These are phyloP conservation scores for Notholithocarpus densiflorus DNA, from an alignment of 306 rosid species.

Conservation along the genomic window DNA sequence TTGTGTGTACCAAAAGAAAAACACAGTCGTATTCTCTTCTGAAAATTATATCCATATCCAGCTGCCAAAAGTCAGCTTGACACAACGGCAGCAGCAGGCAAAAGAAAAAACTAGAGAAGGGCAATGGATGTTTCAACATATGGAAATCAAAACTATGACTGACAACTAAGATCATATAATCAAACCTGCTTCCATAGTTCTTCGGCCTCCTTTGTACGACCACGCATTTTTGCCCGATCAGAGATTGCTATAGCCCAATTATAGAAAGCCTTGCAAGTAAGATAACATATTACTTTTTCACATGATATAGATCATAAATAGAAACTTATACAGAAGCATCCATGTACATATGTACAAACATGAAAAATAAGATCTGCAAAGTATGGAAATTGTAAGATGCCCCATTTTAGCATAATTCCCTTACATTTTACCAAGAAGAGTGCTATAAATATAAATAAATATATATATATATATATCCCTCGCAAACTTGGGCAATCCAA, in stretches of 20 bases:
- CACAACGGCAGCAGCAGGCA: constrained; percentile 2
- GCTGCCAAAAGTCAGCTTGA: neutral
- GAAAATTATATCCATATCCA: constrained; percentile 11
- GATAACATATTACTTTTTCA: neutral
- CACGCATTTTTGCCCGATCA: constrained; percentile 99
- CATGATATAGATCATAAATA: neutral
- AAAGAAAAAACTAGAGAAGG: constrained; percentile 6
- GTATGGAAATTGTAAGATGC: neutral
- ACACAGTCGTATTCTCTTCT: neutral
- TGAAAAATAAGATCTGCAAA: neutral
- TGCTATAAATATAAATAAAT: neutral
- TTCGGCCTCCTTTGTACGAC: constrained; percentile 99
- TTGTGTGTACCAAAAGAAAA: too few species aligned
- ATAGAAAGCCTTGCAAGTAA: constrained; percentile 70
- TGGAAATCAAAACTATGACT: constrained; percentile 16
- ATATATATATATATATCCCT: neutral
- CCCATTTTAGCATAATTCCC: neutral
- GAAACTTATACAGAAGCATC: neutral
- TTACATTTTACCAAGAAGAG: neutral
- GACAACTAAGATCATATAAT: constrained; percentile 21
- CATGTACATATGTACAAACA: neutral
- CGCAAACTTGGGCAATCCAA: neutral
- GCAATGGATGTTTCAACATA: neutral
- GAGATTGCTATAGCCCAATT: constrained; percentile 99
- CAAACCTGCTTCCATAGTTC: constrained; percentile 97